These are phyloP conservation scores for Moricandia moricandioides DNA, from an alignment of 345 rosid species.

Conservation along the genomic window DNA sequence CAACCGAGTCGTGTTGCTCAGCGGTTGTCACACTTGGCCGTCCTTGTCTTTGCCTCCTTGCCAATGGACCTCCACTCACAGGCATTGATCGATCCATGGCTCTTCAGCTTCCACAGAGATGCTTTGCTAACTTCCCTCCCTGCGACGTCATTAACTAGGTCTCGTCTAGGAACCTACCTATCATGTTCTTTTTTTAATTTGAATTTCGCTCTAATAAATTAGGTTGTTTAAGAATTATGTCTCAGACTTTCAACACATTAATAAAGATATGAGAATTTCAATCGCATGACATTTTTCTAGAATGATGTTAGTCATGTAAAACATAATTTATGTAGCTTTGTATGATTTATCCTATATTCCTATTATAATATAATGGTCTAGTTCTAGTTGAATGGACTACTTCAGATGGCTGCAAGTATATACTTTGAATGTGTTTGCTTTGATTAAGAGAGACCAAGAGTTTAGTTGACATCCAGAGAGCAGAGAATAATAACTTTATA, in stretches of 20 bases:
- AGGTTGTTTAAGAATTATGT: background rate
- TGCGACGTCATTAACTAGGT: constrained; percentile 44
- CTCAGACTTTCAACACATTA: constrained; percentile 8
- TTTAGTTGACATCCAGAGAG: no score
- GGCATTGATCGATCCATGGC: constrained; percentile 88
- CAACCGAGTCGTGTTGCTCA: constrained; percentile 71
- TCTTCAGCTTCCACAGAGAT: constrained; percentile 76
- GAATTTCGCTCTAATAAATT: constrained; percentile 20
- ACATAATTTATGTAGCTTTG: no score
- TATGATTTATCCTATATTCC: no score
- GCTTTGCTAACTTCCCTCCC: constrained; percentile 75
- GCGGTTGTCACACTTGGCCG: constrained; percentile 76
- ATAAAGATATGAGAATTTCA: background rate
- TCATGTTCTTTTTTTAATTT: background rate
- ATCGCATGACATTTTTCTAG: no score
- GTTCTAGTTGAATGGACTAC: no score
- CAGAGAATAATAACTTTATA: no score
- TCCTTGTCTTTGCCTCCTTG: constrained; percentile 65
- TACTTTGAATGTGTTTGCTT: no score
- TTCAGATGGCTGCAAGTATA: no score
- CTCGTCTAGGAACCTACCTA: constrained; percentile 1
- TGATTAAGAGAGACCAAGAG: no score
- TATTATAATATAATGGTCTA: no score
- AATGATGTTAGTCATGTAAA: no score
- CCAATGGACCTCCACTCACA: constrained; percentile 83